A percentile compares a stretch with the other conserved stretches of the same genome.
phyloP scores from a whole-genome alignment of 495 filamentous ascomycete genomes.

The Daldinia childiae region DNA sequence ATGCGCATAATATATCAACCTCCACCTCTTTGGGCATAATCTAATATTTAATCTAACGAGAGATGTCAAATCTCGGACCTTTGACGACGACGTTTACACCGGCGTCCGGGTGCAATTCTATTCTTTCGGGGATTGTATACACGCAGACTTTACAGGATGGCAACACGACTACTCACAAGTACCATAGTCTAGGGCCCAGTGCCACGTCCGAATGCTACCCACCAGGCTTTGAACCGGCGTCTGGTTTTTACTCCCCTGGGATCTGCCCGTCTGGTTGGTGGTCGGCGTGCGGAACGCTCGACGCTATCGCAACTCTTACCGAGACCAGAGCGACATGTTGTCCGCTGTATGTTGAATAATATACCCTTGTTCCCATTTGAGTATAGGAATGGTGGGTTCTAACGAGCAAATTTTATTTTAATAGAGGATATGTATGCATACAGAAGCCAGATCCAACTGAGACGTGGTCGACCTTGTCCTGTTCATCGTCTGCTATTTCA shows the following conservation, averaged over 20 bases:
- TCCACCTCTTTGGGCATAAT: neutral
- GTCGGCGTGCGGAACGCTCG: slow-evolving; percentile 1
- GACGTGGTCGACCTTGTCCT: slow-evolving; percentile 24
- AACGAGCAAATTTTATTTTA: neutral
- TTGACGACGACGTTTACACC: slow-evolving; percentile 23
- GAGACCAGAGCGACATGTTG: slow-evolving; percentile 16
- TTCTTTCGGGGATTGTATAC: slow-evolving; percentile 8
- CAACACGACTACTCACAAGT: slow-evolving; percentile 8
- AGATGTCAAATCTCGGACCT: slow-evolving; percentile 12
- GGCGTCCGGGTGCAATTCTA: slow-evolving; percentile 3
- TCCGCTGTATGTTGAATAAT: neutral
- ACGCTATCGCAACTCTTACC: neutral
- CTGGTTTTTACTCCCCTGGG: slow-evolving; percentile 12
- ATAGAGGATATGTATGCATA: slow-evolving; percentile 2
- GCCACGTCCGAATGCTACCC: slow-evolving; percentile 17
- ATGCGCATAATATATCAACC: neutral
- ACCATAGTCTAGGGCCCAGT: slow-evolving; percentile 15
- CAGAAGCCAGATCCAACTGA: neutral
- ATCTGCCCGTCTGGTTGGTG: slow-evolving; percentile 19
- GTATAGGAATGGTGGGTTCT: neutral
- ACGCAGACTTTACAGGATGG: slow-evolving; percentile 16
- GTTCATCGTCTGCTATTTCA: neutral
- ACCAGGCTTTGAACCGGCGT: neutral
- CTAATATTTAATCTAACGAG: neutral
- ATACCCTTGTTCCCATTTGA: neutral